Evolutionary conservation across 2,329 filamentous ascomycete species (phyloP), one percentile per base, ranked within the genome.

Genomic region (Alternaria angustiovoidea): DNA sequence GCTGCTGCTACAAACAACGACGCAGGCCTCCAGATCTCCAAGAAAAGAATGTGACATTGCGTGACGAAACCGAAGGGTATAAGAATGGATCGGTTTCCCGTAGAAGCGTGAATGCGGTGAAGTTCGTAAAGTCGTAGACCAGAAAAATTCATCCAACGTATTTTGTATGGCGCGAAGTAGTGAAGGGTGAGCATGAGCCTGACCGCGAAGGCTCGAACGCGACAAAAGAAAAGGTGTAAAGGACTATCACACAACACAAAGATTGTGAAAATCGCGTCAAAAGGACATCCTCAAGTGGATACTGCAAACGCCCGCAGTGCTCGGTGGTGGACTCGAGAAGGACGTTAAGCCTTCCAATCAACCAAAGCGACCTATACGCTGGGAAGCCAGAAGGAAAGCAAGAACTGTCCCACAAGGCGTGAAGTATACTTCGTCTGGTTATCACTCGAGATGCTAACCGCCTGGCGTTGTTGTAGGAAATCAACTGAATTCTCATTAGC

Each of bases 401-500:
- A 57, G 62, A 83, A 82, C 16, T 78, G 72, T 8, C 78, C 78
- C 7, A 81, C 76, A 44, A 82, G 73, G 14, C 81, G 72, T n/a
- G 79, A 79, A 1, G 79, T 81, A 62, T 81, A 82, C 54, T 75
- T 70, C 26, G 70, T 73, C 60, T 81, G 77, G 57, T 79, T 79
- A 36, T 74, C 70, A 28, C 34, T 26, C 18, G 74, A 75, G 55
- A 83, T 79, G 24, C 71, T 72, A 48, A 82, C 74, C 39, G 72
- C 68, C 39, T 77, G 73, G 16, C 81, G 72, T 22, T 70, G 68
- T 59, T 70, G 62, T 6, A 83, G 69, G 58, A 80, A 81, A 24
- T 79, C 72, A 14, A 72, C 80, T 82, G 57, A 49, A 7, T 9
- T 6, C 18, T 2, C 9, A 3, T 73, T 59, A 73, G 71, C 42